These are phyloP conservation scores for Bathelium albidoporum DNA, from an alignment of 495 filamentous ascomycete species.

Conservation along the genomic window DNA sequence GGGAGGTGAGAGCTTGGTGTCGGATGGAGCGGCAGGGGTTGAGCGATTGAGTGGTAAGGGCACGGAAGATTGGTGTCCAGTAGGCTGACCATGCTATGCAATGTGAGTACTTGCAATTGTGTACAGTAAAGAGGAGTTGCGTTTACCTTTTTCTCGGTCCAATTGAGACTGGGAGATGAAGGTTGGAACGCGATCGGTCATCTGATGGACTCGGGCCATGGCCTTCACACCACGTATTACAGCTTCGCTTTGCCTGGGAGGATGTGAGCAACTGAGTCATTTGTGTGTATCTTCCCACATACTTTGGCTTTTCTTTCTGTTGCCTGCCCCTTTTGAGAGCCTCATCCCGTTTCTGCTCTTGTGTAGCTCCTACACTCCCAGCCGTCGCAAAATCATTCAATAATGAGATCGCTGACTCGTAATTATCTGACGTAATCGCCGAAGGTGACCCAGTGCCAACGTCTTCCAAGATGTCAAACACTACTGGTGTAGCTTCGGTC, in stretches of 20 bases:
- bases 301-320: constrained; percentile 31
- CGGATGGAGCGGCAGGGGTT: constrained; percentile 94
- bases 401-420: constrained; percentile 70
- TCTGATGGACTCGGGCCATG: constrained; percentile 63
- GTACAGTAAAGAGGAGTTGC: background rate
- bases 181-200: constrained; percentile 69
- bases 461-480: constrained; percentile 72
- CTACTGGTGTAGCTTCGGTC: constrained; percentile 57
- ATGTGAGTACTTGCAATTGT: constrained; percentile 14
- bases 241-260: constrained; percentile 54
- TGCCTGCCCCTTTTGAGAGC: constrained; percentile 41
- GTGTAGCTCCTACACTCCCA: constrained; percentile 65
- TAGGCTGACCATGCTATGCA: constrained; percentile 84
- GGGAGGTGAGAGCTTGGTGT: constrained; percentile 72
- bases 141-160: constrained; percentile 66
- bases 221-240: constrained; percentile 73
- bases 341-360: constrained; percentile 69
- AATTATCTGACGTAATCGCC: constrained; percentile 89
- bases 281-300: constrained; percentile 15
- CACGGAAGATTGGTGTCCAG: constrained; percentile 90
- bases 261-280: constrained; percentile 42
- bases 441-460: constrained; percentile 54
- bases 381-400: constrained; percentile 85
- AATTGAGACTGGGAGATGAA: constrained; percentile 90
- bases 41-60: constrained; percentile 77